Evolutionary conservation across 371 early-diverging fungal genomes (phyloP).

Genomic region (Mortierella sp.): DNA sequence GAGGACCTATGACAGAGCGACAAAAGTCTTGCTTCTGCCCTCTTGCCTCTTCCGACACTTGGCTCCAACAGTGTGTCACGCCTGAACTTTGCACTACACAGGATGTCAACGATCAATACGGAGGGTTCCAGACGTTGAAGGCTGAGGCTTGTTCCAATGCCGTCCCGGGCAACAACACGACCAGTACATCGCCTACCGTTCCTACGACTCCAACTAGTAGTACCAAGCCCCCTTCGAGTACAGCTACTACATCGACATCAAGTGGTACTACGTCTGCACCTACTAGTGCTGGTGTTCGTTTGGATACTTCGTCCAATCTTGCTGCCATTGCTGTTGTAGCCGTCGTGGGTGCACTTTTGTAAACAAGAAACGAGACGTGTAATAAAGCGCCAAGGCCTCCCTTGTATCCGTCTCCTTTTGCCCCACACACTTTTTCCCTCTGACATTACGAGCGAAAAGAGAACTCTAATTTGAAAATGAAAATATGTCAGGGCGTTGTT

Average conservation of each 20-base stretch:
- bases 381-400: not conserved
- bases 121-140: not conserved
- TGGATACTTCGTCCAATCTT: not conserved
- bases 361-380: not conserved
- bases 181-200: not conserved
- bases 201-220: not conserved
- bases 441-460: too few relatives aligned
- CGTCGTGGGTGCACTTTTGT: not conserved
- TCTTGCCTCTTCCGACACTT: not conserved
- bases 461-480: too few relatives aligned
- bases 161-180: not conserved
- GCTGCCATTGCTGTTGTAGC: not conserved
- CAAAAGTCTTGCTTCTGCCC: conserved; percentile 1
- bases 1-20: not conserved
- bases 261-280: not conserved
- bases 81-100: not conserved
- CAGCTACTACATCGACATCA: not conserved
- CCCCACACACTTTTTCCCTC: too few relatives aligned
- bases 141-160: not conserved
- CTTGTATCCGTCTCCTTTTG: too few relatives aligned
- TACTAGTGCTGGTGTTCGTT: not conserved
- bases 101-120: not conserved
- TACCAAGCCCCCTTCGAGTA: not conserved
- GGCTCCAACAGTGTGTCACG: not conserved
- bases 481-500: too few relatives aligned